Conservation (phyloP, 305 asterid species). For the Fraxinus sp. region DNA sequence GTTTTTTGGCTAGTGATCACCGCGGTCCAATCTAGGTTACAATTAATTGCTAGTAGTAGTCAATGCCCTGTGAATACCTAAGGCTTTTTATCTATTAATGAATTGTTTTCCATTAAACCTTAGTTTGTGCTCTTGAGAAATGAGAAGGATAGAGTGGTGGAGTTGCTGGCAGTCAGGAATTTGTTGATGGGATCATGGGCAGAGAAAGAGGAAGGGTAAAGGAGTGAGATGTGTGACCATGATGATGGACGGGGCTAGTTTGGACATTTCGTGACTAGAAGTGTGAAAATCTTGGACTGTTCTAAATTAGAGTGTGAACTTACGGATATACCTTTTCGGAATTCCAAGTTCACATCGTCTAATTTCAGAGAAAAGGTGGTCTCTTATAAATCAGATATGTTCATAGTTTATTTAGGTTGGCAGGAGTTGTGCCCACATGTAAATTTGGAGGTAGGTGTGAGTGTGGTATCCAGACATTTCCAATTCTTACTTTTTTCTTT, state of each 20-base stretch:
- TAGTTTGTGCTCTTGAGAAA: background rate
- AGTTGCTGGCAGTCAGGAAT: slow-evolving; percentile 1
- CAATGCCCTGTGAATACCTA: background rate
- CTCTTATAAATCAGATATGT: background rate
- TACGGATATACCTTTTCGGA: background rate
- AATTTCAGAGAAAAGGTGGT: background rate
- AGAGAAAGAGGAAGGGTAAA: background rate
- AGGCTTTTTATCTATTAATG: background rate
- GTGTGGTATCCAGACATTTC: background rate
- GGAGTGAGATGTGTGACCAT: background rate
- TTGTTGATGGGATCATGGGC: background rate
- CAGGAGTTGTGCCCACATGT: background rate
- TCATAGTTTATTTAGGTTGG: background rate
- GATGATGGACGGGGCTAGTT: background rate
- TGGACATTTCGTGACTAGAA: background rate
- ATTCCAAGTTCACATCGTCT: background rate
- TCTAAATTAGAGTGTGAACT: background rate
- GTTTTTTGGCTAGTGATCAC: background rate
- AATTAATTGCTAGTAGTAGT: background rate
- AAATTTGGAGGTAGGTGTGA: background rate
- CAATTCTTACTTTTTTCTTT: background rate
- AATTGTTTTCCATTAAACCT: background rate
- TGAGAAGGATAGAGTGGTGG: background rate
- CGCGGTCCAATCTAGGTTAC: background rate
- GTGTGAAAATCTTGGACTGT: background rate